Evolutionary conservation across 169 alveolate species (phyloP), one percentile per base, ranked within the genome.

Genomic region (Plasmodium adleri): DNA sequence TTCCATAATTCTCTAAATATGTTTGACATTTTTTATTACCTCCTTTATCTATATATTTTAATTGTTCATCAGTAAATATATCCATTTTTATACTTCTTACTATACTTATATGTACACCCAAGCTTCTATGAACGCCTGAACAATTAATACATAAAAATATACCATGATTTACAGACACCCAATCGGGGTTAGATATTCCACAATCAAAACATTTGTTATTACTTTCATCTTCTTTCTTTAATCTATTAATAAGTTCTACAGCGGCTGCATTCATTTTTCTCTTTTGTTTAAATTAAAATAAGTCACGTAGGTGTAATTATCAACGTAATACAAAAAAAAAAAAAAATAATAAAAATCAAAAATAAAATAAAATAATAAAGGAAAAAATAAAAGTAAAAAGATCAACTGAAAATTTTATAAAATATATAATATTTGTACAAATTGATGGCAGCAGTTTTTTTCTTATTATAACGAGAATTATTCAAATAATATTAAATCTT

Each of bases 81-180:
- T 98, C 99, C 99, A 98, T 96, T 85, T 95, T 96, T 43, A 96
- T 92, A 63, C 98, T 96, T 91, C 98, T 96, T 54, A 98, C 98
- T 93, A 98, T 96, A 64, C 99, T 96, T 64, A 96, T 95, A 66
- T 96, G 98, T 3, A 97, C 98, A 1, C 99, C 99, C 83, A 97
- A 90, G 28, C 98, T 94, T 74, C 96, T 93, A 88, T 93, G 96
- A 10, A 92, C 88, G 1, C 99, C 98, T 50, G 99, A 96, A 88
- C 99, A 98, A 80, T 97, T 96, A 58, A 97, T 93, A 88, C 99
- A 98, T 50, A 98, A 93, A 92, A 97, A 96, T 71, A 97, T 96
- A 17, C 98, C 99, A 92, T 97, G 97, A 54, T 97, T 96, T n/a
- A 98, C 96, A 24, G 99, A 96, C 24, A 98, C 98, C 99, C 99